Evolutionary conservation across 768 basidiomycete genomes (phyloP), one percentile per base, ranked within the genome.

Genomic region (Psilocybe cyanescens): DNA sequence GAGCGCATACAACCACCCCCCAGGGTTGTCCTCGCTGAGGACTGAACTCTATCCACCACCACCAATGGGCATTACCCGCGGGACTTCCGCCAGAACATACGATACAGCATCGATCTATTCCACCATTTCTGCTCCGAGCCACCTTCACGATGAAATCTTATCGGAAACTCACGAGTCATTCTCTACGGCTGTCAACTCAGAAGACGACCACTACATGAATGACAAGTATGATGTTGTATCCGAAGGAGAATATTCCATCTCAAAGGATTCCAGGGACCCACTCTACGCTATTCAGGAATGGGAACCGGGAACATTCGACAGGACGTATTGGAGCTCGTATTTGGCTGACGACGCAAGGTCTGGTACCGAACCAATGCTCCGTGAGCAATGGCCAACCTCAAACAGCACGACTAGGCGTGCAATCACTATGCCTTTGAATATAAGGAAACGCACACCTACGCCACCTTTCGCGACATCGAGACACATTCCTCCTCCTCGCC

Each of bases 51-150:
- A 31, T 12, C 41, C 19, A 17, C 24, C 55, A 31, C 14, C 49
- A n/a, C 50, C 56, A 8, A 35, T 37, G 31, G 47, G 16, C n/a
- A 17, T 57, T 24, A 16, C 31, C 17, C 48, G 33, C 14, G 41
- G 16, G 17, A 30, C 37, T 24, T 67, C 67, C n/a, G 31, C 61
- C 9, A 35, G 66, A 16, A 72, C 72, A 9, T 44, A 64, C 49
- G 71, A 73, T 56, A 70, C 74, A 2, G 71, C 66, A 9, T 78
- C 77, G 44, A 65, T 76, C 12, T 77, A 79, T 63, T 79, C 79
- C 28, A 65, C 70, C 11, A 72, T 70, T 4, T 79, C 78, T 16
- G 77, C 77, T 2, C 71, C 75, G 12, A 50, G 49, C 4, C 53
- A 67, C 33, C 44, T 67, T 19, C 67, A 66, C 46, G 65, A 60